Percentiles rank a stretch among this genome's conserved stretches.
phyloP scores from a whole-genome alignment of 495 filamentous ascomycete species.

The Penicillium odoratum region DNA sequence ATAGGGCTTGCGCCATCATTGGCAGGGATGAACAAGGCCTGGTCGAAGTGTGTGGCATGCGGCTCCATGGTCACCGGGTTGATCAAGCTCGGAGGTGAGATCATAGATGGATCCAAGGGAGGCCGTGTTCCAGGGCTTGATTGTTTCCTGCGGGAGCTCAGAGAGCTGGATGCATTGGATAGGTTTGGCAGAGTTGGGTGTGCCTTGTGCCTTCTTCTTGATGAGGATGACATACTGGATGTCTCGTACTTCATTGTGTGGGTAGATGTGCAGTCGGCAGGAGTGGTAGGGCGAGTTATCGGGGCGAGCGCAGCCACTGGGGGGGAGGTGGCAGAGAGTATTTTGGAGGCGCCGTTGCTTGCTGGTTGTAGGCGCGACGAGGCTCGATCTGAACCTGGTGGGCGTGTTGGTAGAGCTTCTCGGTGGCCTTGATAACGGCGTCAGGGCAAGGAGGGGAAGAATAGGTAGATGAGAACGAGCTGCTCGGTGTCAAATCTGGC shows the following conservation, averaged over 20 bases:
- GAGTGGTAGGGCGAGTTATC: conserved; percentile 24
- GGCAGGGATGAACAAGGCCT: conserved; percentile 47
- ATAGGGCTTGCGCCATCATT: conserved; percentile 45
- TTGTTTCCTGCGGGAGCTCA: conserved; percentile 28
- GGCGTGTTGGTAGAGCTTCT: conserved; percentile 33
- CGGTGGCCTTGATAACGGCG: conserved; percentile 29
- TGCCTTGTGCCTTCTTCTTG: conserved; percentile 34
- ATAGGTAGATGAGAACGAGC: conserved; percentile 47
- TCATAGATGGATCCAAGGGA: conserved; percentile 44
- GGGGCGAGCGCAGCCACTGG: conserved; percentile 28
- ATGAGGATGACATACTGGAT: conserved; percentile 27
- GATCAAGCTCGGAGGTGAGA: conserved; percentile 43
- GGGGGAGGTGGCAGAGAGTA: conserved; percentile 36
- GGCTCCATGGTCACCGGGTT: conserved; percentile 48
- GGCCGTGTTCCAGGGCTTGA: conserved; percentile 31
- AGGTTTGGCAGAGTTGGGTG: conserved; percentile 36
- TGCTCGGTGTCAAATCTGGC: conserved; percentile 47
- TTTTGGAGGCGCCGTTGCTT: conserved; percentile 35
- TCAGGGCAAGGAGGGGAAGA: conserved; percentile 37
- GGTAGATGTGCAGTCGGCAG: conserved; percentile 26
- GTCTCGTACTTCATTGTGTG: conserved; percentile 38
- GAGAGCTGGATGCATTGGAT: conserved; percentile 23
- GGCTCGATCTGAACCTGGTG: conserved; percentile 19
- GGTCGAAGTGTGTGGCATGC: conserved; percentile 46
- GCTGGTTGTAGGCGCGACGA: conserved; percentile 29